Evolutionary conservation across 169 alveolate species (phyloP).

Genomic region (Neospora caninum): DNA sequence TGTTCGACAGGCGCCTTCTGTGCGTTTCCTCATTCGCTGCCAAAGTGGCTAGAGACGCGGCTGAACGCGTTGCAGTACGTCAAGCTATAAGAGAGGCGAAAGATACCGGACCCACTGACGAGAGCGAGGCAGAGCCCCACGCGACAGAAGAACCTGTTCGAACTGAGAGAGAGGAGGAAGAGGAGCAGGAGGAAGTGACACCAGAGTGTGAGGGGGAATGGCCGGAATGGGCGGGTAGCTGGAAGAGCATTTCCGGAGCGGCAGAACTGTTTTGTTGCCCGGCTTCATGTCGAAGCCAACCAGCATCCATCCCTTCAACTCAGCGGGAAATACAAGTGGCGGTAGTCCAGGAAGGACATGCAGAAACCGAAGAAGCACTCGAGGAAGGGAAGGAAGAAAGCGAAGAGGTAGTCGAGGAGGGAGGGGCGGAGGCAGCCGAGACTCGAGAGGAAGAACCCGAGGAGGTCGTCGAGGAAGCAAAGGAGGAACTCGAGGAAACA

Average conservation of each 20-base stretch:
- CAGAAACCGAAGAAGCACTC: neutral
- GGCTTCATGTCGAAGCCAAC: neutral
- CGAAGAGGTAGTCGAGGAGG: neutral
- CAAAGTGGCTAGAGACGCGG: neutral
- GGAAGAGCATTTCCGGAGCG: neutral
- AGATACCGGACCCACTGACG: neutral
- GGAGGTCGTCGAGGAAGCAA: neutral
- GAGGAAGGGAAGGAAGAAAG: neutral
- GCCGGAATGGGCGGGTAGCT: neutral
- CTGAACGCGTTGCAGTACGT: neutral
- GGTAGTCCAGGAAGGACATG: neutral
- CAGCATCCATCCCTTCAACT: no score
- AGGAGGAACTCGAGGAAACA: no score
- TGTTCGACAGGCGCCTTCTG: neutral
- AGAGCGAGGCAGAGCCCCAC: neutral
- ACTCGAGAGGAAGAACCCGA: neutral
- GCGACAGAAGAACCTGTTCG: neutral
- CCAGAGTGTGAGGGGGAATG: neutral
- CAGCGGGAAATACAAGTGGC: no score
- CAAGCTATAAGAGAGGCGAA: neutral
- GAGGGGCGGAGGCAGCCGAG: neutral
- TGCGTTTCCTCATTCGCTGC: constrained; percentile 7
- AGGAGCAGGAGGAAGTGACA: neutral
- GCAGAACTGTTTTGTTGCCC: neutral
- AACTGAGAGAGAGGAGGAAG: neutral